phyloP scores from a whole-genome alignment of 441 rosid species.

The Croton setiger region DNA sequence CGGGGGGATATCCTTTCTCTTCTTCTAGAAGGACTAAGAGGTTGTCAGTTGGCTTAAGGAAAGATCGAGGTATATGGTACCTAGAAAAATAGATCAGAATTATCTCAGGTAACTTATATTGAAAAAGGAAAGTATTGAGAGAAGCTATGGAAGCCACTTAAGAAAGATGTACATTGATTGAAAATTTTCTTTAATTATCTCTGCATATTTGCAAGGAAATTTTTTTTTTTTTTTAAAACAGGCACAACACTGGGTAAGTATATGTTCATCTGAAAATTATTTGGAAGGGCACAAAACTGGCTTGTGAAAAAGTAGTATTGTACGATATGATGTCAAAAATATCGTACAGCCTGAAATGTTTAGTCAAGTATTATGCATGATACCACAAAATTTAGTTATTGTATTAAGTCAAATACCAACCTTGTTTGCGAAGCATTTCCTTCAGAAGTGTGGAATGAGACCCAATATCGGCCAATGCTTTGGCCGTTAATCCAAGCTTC shows the following conservation, averaged over 20 bases:
- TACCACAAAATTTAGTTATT: background rate
- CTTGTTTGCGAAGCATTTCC: constrained; percentile 66
- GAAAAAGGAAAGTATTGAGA: background rate
- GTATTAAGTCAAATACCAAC: constrained; percentile 39
- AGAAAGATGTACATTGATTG: no score
- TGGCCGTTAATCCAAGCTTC: constrained; percentile 75
- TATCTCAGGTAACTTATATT: background rate
- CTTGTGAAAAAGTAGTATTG: background rate
- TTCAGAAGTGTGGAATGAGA: constrained; percentile 45
- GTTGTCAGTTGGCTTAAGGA: constrained; percentile 47
- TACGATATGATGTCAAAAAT: background rate
- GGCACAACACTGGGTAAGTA: background rate
- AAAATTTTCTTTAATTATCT: background rate
- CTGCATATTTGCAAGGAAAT: background rate
- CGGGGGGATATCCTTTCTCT: constrained; percentile 58
- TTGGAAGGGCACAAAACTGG: background rate
- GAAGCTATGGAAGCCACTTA: no score
- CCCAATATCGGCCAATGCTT: constrained; percentile 81
- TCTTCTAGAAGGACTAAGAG: constrained; percentile 63
- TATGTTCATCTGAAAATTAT: background rate
- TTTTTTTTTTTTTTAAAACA: background rate
- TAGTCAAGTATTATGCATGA: background rate
- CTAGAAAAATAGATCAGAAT: constrained; percentile 25
- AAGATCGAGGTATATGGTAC: constrained; percentile 68
- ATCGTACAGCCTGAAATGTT: no score